Percentiles rank a stretch among this genome's conserved stretches.
phyloP scores from a whole-genome alignment of 2,329 filamentous ascomycete genomes.

The Aspergillus sp. region DNA sequence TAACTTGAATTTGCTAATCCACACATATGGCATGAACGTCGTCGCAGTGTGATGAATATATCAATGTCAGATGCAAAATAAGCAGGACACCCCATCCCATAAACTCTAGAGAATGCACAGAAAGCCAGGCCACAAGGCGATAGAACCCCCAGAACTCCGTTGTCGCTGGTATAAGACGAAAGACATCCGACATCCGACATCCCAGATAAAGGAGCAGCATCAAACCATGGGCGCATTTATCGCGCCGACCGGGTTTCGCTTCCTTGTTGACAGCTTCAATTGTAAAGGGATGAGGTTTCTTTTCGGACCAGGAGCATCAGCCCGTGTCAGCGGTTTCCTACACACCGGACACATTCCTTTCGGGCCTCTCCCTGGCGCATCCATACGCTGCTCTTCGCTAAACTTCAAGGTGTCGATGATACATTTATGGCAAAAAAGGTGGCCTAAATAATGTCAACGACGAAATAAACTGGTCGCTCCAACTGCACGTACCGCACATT shows the following conservation, averaged over 20 bases:
- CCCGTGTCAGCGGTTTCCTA: slow-evolving; percentile 38
- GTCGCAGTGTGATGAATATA: too few relatives aligned
- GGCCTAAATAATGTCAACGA: slow-evolving; percentile 42
- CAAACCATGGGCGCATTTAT: background rate
- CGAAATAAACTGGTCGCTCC: background rate
- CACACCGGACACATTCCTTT: slow-evolving; percentile 46
- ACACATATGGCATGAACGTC: too few relatives aligned
- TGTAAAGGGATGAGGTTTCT: slow-evolving; percentile 39
- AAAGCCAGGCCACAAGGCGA: background rate
- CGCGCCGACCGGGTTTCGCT: slow-evolving; percentile 10
- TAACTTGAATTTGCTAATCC: too few relatives aligned
- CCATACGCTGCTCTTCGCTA: slow-evolving; percentile 48
- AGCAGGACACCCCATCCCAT: too few relatives aligned
- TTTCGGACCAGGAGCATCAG: slow-evolving; percentile 33
- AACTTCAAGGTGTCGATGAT: slow-evolving; percentile 59
- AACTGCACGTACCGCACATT: slow-evolving; percentile 51
- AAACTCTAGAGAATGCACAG: too few relatives aligned
- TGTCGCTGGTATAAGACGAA: background rate
- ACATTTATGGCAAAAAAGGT: slow-evolving; percentile 64
- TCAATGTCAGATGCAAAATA: too few relatives aligned
- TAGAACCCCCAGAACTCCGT: background rate
- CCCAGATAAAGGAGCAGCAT: background rate
- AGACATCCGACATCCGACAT: background rate
- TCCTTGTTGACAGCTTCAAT: slow-evolving; percentile 34
- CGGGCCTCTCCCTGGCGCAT: slow-evolving; percentile 26